Conservation (phyloP, 2,329 filamentous ascomycete species). For the Botrytis squamosa region DNA sequence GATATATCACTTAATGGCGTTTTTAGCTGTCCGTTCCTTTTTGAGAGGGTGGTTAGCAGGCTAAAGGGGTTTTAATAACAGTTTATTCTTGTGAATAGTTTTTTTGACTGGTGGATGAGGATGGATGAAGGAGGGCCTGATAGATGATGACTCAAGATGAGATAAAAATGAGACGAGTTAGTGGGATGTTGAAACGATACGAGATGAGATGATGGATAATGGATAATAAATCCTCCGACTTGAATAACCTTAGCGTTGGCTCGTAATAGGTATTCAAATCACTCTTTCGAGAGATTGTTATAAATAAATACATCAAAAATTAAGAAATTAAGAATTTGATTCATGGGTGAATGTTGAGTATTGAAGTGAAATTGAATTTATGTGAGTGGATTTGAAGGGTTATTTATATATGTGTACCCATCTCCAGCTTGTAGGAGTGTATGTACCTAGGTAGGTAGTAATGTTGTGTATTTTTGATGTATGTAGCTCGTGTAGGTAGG, state of each 20-base stretch:
- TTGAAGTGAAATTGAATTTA: background rate
- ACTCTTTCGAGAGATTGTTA: background rate
- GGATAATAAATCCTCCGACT: background rate
- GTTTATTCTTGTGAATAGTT: background rate
- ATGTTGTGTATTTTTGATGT: too few species aligned
- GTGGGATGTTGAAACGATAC: background rate
- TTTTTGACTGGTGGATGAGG: background rate
- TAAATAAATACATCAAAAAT: background rate
- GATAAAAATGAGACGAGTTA: background rate
- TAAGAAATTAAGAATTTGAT: background rate
- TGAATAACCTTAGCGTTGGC: background rate
- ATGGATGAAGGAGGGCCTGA: background rate
- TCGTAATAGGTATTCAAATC: background rate
- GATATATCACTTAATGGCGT: background rate
- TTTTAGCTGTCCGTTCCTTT: conserved; percentile 6
- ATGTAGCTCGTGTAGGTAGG: too few species aligned
- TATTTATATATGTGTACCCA: too few species aligned
- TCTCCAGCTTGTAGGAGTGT: too few species aligned
- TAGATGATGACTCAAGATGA: background rate
- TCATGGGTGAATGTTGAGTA: background rate
- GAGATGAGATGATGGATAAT: background rate
- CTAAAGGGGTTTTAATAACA: background rate
- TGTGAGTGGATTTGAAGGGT: too few species aligned
- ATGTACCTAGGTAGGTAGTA: too few species aligned
- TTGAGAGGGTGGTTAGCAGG: background rate